Conservation (phyloP, 495 filamentous ascomycete genomes). For the Podospora didyma region DNA sequence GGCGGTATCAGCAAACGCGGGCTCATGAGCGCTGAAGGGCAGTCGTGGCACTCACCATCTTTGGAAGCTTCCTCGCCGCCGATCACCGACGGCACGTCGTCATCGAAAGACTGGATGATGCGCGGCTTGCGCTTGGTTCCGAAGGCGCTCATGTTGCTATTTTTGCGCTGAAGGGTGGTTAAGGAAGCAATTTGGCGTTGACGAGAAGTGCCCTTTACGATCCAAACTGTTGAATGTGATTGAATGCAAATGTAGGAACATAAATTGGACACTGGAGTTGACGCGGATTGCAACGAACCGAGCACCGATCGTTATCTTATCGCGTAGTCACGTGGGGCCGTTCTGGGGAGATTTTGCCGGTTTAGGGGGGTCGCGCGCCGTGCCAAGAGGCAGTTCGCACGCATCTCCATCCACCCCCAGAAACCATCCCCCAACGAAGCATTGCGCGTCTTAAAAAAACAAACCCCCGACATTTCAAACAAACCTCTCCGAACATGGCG, state of each 20-base stretch:
- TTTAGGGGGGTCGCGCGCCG: background rate
- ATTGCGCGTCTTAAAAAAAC: background rate
- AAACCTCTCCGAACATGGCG: slow-evolving; percentile 67
- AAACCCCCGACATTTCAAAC: background rate
- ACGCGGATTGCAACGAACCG: too few relatives aligned
- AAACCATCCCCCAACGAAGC: background rate
- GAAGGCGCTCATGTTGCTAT: slow-evolving; percentile 54
- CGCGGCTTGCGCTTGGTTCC: slow-evolving; percentile 67
- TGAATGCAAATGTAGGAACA: too few relatives aligned
- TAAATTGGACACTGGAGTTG: too few relatives aligned
- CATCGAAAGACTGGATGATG: slow-evolving; percentile 66
- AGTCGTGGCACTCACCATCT: slow-evolving; percentile 26
- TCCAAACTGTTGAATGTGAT: too few relatives aligned
- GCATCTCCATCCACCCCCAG: background rate
- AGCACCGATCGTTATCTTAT: background rate
- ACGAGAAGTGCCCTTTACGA: too few relatives aligned
- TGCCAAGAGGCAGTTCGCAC: background rate
- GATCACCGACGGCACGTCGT: slow-evolving; percentile 30
- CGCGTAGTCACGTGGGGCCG: background rate
- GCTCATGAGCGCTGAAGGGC: background rate
- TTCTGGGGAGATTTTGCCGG: background rate
- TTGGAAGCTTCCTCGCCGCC: slow-evolving; percentile 30
- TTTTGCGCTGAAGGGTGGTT: too few relatives aligned
- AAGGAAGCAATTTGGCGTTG: too few relatives aligned
- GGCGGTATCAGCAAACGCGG: slow-evolving; percentile 27